Evolutionary conservation across 371 early-diverging fungal genomes (phyloP), one percentile per base, ranked within the genome.

Genomic region (Dentiscutata heterogama): DNA sequence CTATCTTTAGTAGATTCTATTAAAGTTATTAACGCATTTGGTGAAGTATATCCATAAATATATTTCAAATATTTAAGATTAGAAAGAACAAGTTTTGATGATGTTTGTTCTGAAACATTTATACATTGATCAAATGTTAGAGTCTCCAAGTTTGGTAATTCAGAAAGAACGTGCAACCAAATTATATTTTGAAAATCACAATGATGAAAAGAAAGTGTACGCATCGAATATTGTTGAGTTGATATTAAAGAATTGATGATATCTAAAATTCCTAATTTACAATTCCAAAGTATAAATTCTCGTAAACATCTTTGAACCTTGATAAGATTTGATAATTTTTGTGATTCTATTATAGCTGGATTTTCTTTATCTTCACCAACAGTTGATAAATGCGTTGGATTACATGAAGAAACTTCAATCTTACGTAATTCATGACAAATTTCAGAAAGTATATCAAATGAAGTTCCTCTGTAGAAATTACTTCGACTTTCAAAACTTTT

Each of bases 201-300:
- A 58, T 58, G 58, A 22, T 58, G 18, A 58, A 58, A 58, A 7
- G 58, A 58, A 58, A 58, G 22, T n/a, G 1, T 20, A 20, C 58
- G 18, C 22, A 58, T n/a, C 2, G 58, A 58, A 58, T 58, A n/a
- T 58, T 58, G 58, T 58, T 58, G 58, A 7, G 58, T 58, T 22
- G 58, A 58, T n/a, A 58, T 14, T 58, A 58, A 58, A 7, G 58
- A n/a, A 58, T 18, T 58, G n/a, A 58, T 58, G 4, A 58, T 58
- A 58, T 58, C 58, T n/a, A 58, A 58, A n/a, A 58, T 58, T 58
- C 58, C 18, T n/a, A 58, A 7, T 58, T 58, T 58, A 58, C 58
- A 58, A 58, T 58, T 58, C 58, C 58, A 58, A 58, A 58, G 58
- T n/a, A 58, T 58, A n/a, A 58, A 58, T 58, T 58, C 58, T 58